Percentiles rank a stretch among this genome's conserved stretches.
These are phyloP conservation scores for Tylopilus felleus DNA, from an alignment of 768 basidiomycete species.

Conservation along the genomic window DNA sequence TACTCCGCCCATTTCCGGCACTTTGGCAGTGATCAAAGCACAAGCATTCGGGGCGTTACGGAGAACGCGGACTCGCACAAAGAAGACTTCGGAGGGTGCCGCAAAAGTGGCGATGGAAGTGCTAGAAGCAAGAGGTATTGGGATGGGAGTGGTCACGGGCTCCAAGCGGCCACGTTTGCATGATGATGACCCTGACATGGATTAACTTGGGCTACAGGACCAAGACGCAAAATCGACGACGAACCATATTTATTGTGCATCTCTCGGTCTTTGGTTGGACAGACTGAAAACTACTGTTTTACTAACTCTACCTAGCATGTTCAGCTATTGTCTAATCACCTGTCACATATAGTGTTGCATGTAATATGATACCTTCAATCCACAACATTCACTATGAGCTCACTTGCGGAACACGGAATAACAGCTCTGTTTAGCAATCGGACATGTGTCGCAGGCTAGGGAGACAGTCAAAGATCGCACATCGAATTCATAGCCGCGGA, in stretches of 20 bases:
- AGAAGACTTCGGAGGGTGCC: conserved; percentile 67
- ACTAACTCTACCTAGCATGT: conserved; percentile 33
- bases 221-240: conserved; percentile 15
- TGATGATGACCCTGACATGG: conserved; percentile 49
- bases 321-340: conserved; percentile 29
- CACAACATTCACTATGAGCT: conserved; percentile 17
- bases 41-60: conserved; percentile 85
- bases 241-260: conserved; percentile 30
- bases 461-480: not conserved
- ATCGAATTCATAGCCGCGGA: conserved; percentile 24
- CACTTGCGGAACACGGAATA: not conserved
- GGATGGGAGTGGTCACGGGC: conserved; percentile 41
- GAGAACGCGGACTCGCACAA: conserved; percentile 70
- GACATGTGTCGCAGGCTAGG: conserved; percentile 8
- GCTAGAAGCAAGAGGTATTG: conserved; percentile 76
- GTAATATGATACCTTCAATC: conserved; percentile 38
- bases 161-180: conserved; percentile 47
- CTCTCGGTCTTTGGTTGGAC: conserved; percentile 24
- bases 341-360: conserved; percentile 37
- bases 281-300: conserved; percentile 26
- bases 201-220: conserved; percentile 17
- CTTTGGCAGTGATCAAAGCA: conserved; percentile 87
- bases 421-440: conserved; percentile 9
- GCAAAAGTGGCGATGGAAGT: conserved; percentile 76
- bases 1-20: conserved; percentile 60